Base-by-base conservation (phyloP, 768 basidiomycete genomes). In the Phlebiopsis gigantea region DNA sequence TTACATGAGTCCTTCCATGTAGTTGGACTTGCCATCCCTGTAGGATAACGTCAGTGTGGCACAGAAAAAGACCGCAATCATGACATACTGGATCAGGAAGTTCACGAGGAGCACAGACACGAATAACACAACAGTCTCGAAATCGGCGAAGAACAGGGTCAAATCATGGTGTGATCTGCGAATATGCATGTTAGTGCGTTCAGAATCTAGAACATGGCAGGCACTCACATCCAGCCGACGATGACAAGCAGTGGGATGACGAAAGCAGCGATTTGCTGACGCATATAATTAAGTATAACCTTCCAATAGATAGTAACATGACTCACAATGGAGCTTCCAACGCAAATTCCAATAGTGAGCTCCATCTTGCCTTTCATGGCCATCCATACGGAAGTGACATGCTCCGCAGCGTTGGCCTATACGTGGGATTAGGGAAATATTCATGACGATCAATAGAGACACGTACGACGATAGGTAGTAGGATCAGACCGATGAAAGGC, bases 71-170 rank as follows among this genome's bases (percentile, higher is more conserved):
- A 42, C 49, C 39, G 46, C 42, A 43, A 39, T 25, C 54, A 31
- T 39, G 6, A 77, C 83, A 46, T 58, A 82, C 83, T 85, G 83
- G 59, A 92, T 79, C 9, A 95, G 78, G 6, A 92, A 82, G 72
- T 93, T 93, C 59, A 92, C 90, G 26, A 97, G 83, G 54, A 96
- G 71, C 24, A 96, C 90, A 2, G 93, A 91, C 14, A 90, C 87
- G 69, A 95, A 95, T 57, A 96, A 77, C 26, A 82, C 73, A 58
- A 94, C 82, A 5, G 94, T 97, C 81, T 94, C 90, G 66, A 93
- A 93, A 69, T 92, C 83, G 45, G 81, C 82, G 62, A 96, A 95
- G 77, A 86, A 91, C 25, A 95, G 75, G 0, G 89, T 90, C 50
- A 91, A 72, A 52, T 87, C 79, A 65, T 88, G 87, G 25, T 78